Evolutionary conservation across 2,329 filamentous ascomycete species (phyloP), one percentile per base, ranked within the genome.

Genomic region (Dothidotthia symphoricarpi): DNA sequence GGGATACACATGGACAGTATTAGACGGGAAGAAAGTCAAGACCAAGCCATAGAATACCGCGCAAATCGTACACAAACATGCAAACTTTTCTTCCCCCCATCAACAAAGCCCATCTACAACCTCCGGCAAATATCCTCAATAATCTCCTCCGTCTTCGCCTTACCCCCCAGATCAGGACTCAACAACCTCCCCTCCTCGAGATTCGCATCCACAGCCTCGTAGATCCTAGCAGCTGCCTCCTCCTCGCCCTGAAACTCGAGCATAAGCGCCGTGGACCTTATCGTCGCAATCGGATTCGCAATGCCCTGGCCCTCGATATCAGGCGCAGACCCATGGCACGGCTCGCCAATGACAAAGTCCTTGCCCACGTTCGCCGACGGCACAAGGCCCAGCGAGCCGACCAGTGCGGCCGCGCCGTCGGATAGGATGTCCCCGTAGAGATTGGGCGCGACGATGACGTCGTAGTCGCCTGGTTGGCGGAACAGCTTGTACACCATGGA

Each of bases 401-500:
- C 91, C 19, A 97, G 82, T 2, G 93, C 93, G 16, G 93, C 93
- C 34, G 93, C 91, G 51, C 89, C 91, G 68, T 98, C 93, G 2
- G 89, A 95, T 26, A 98, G 77, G 54, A 98, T 93, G 69, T 98
- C 93, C 53, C 93, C 93, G 72, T 98, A 97, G 45, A 98, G 79
- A 73, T 97, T 97, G 35, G 91, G 93, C 7, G 91, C 93, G 31
- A 98, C 93, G 56, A 98, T 95, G 53, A 97, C 91, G 68, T 98
- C 93, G 81, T 97, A 98, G 63, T 85, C 85, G 61, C 85, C 79
- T 28, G 93, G 93, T 71, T 97, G 88, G 47, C 91, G 88, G 82
- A 97, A 97, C 40, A 98, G 85, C 77, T 97, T 97, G 81, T 97
- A 97, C 41, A 97, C 89, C 93, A 98, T 98, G 46, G 85, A 91